A percentile compares a stretch with the other conserved stretches of the same genome.
Conservation (phyloP, 192 early-diverging fungal genomes). For the Mortierella alpina region DNA sequence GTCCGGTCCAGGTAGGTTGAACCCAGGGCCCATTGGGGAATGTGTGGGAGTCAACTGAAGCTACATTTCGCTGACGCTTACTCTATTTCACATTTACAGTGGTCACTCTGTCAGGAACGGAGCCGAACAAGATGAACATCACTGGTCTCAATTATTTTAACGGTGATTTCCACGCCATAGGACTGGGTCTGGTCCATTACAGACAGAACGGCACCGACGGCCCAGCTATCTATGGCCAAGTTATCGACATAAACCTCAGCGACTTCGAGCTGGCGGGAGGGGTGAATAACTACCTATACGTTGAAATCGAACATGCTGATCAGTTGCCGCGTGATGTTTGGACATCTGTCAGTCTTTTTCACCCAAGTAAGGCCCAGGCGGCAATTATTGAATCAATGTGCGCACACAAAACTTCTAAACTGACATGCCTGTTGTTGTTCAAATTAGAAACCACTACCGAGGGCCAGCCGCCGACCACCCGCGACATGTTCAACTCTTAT, state of each 20-base stretch:
- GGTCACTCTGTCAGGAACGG: background rate
- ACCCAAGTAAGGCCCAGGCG: no score
- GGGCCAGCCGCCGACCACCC: background rate
- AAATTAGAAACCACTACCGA: background rate
- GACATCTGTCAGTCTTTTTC: no score
- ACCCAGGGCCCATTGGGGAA: no score
- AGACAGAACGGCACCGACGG: no score
- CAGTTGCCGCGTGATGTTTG: no score
- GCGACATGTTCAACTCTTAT: constrained; percentile 18
- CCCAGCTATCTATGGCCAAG: no score
- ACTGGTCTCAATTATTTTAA: background rate
- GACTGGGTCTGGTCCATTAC: background rate
- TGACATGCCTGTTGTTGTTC: background rate
- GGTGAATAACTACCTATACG: no score
- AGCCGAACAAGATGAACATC: background rate
- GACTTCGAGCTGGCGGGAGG: no score
- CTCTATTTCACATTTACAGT: background rate
- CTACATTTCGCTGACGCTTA: background rate
- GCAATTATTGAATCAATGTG: background rate
- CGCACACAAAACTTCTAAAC: background rate
- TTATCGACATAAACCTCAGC: background rate
- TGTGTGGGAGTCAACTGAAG: background rate
- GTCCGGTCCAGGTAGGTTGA: no score
- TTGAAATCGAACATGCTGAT: no score
- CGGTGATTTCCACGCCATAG: background rate